A percentile compares a stretch with the other conserved stretches of the same genome.
Conservation (phyloP, 2,329 filamentous ascomycete genomes). For the Alternaria triticimaculans region DNA sequence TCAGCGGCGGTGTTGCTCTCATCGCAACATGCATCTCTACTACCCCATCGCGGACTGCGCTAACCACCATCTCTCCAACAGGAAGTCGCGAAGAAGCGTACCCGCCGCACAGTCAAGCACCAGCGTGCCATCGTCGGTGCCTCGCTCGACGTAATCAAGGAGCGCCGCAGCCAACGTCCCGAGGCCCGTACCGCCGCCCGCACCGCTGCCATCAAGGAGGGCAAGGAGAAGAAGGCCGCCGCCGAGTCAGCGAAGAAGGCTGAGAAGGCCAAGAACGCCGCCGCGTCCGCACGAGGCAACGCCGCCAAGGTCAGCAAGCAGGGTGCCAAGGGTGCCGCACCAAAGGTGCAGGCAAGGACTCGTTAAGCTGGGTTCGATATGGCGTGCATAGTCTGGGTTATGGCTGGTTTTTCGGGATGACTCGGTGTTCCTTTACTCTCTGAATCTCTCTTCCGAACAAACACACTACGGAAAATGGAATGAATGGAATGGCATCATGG, state of each 20-base stretch:
- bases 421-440: constrained; percentile 39
- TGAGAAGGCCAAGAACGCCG: constrained; percentile 95
- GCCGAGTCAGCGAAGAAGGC: constrained; percentile 94
- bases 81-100: constrained; percentile 99
- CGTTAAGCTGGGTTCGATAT: constrained; percentile 66
- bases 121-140: constrained; percentile 99
- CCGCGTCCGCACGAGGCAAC: constrained; percentile 76
- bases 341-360: constrained; percentile 84
- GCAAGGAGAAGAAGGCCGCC: constrained; percentile 97
- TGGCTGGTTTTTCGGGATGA: constrained; percentile 37
- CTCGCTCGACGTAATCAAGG: constrained; percentile 99
- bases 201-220: constrained; percentile 89
- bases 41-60: constrained; percentile 7
- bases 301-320: constrained; percentile 91
- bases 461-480: constrained; percentile 31
- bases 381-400: constrained; percentile 35
- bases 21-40: not conserved
- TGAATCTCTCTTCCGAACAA: constrained; percentile 29
- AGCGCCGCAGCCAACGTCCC: constrained; percentile 92
- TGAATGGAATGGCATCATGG: constrained; percentile 41
- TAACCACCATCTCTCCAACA: constrained; percentile 55
- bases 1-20: not conserved
- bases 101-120: constrained; percentile 95
- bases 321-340: constrained; percentile 87
- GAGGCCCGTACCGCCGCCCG: constrained; percentile 95